Conservation (phyloP, 2,329 filamentous ascomycete genomes). For the Zymoseptoria ardabiliae region DNA sequence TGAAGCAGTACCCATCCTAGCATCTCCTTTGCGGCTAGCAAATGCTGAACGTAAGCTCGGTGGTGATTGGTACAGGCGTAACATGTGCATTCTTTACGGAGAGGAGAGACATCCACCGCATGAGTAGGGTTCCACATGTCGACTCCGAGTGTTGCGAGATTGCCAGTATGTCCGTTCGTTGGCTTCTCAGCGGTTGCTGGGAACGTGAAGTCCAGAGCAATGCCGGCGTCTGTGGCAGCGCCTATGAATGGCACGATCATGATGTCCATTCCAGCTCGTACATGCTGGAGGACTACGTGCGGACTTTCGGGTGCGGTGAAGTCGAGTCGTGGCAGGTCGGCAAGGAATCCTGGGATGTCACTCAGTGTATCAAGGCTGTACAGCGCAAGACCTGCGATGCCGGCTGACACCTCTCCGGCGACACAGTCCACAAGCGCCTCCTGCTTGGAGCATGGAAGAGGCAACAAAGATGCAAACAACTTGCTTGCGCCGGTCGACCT, state of each 20-base stretch:
- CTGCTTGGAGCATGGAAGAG: slow-evolving; percentile 67
- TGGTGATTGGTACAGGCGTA: slow-evolving; percentile 81
- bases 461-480: slow-evolving; percentile 60
- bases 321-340: slow-evolving; percentile 63
- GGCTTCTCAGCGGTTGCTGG: slow-evolving; percentile 34
- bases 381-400: slow-evolving; percentile 64
- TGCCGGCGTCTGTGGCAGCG: slow-evolving; percentile 69
- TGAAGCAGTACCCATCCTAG: slow-evolving; percentile 89
- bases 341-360: slow-evolving; percentile 56
- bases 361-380: slow-evolving; percentile 66
- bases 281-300: slow-evolving; percentile 67
- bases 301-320: slow-evolving; percentile 64
- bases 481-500: slow-evolving; percentile 35
- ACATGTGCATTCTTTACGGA: slow-evolving; percentile 62
- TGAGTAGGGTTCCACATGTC: slow-evolving; percentile 67
- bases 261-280: slow-evolving; percentile 71
- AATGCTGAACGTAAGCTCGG: slow-evolving; percentile 77
- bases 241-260: slow-evolving; percentile 71
- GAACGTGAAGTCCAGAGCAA: slow-evolving; percentile 75
- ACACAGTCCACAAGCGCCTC: slow-evolving; percentile 72
- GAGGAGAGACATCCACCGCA: slow-evolving; percentile 54
- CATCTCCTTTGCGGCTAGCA: slow-evolving; percentile 90
- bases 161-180: slow-evolving; percentile 9
- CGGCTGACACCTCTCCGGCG: slow-evolving; percentile 51
- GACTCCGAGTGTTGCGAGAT: slow-evolving; percentile 53